Conservation (phyloP, 495 filamentous ascomycete genomes). For the Bryoglossum gracile region DNA sequence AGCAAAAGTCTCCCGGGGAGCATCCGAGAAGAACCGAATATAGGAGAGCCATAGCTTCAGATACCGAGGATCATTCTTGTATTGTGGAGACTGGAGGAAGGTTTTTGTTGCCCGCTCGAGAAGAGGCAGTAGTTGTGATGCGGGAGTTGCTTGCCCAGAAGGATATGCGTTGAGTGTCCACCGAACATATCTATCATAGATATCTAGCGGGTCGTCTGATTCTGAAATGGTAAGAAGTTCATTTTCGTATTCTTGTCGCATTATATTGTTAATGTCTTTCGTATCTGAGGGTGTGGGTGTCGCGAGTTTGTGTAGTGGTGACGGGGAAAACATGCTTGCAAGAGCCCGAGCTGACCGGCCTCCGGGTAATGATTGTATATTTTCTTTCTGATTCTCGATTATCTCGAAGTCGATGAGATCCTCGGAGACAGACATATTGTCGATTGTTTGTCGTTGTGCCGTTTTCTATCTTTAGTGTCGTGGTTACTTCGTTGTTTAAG, state of each 20-base stretch:
- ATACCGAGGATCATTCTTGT: constrained; percentile 92
- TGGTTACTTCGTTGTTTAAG: not conserved
- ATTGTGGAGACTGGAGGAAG: constrained; percentile 75
- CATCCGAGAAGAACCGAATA: constrained; percentile 84
- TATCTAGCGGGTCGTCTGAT: constrained; percentile 89
- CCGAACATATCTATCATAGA: constrained; percentile 93
- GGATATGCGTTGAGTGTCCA: constrained; percentile 96
- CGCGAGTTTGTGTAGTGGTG: constrained; percentile 41
- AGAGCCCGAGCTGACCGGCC: constrained; percentile 87
- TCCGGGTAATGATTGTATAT: constrained; percentile 86
- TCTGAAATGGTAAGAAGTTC: constrained; percentile 73
- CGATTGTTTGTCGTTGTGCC: constrained; percentile 3
- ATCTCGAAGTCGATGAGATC: constrained; percentile 81
- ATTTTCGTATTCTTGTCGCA: constrained; percentile 76
- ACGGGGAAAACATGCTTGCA: constrained; percentile 64
- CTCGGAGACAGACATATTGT: constrained; percentile 40
- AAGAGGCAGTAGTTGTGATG: constrained; percentile 80
- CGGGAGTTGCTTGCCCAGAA: constrained; percentile 81
- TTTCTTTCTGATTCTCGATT: constrained; percentile 95
- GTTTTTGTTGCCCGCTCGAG: constrained; percentile 88
- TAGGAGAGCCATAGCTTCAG: constrained; percentile 91
- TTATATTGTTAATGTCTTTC: constrained; percentile 67
- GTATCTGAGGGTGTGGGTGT: constrained; percentile 60
- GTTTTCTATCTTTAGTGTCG: constrained; percentile 1
- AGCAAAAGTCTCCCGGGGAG: constrained; percentile 84